Evolutionary conservation across 805 yeast genomes (phyloP).

Genomic region (Debaryomyces tyrocola): DNA sequence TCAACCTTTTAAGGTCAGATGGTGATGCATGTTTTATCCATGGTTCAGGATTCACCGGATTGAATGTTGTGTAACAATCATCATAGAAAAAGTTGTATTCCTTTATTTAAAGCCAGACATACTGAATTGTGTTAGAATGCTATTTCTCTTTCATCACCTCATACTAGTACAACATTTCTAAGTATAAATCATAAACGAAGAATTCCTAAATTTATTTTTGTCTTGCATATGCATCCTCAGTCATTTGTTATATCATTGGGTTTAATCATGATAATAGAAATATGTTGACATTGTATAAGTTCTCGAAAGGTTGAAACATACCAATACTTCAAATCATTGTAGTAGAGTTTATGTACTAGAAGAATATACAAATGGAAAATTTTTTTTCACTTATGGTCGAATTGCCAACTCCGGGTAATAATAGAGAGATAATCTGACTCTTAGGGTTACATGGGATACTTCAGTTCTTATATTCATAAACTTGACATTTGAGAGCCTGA

Average conservation of each 20-base stretch:
- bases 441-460: no score
- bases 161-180: neutral
- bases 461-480: no score
- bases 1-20: slow-evolving; percentile 55
- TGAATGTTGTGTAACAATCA: slow-evolving; percentile 26
- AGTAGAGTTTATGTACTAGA: neutral
- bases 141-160: neutral
- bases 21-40: slow-evolving; percentile 95
- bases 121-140: neutral
- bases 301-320: neutral
- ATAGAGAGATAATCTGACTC: no score
- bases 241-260: slow-evolving; percentile 28
- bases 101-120: neutral
- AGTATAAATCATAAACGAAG: slow-evolving; percentile 66
- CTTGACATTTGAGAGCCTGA: no score
- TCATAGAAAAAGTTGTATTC: slow-evolving; percentile 14
- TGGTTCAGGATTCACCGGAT: slow-evolving; percentile 73
- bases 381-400: no score
- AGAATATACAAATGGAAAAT: no score
- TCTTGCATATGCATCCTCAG: slow-evolving; percentile 84
- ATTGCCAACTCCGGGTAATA: no score
- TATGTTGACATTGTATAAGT: neutral
- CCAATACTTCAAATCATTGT: neutral
- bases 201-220: slow-evolving; percentile 61
- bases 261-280: slow-evolving; percentile 24